Evolutionary conservation across 2,329 filamentous ascomycete genomes (phyloP), one percentile per base, ranked within the genome.

Genomic region (Calonectria naviculata): DNA sequence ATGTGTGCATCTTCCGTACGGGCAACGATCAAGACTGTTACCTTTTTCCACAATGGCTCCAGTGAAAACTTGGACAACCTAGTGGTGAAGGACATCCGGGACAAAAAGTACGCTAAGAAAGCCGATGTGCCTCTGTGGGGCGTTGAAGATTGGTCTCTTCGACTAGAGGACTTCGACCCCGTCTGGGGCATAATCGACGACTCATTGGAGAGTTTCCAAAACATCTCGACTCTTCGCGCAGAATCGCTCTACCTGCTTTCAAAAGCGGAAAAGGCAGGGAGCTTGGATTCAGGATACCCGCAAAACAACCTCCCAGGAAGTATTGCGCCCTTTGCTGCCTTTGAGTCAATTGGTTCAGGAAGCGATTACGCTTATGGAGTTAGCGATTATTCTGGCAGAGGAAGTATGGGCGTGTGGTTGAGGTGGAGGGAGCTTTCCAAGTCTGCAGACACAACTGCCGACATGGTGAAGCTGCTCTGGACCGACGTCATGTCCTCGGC

Each of bases 11-110:
- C 81, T 0, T 76, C 84, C 0, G 72, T 83, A 4, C 83, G 83
- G 60, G 86, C 86, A 3, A 82, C 80, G 1, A 80, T 89, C 67
- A 88, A 88, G 72, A 84, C 82, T 0, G 84, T 86, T 8, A 76
- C 77, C 0, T 87, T 89, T 71, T 71, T 76, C 2, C 82, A 79
- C 72, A 88, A 88, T 71, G 83, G 82, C 3, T 85, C 84, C 0
- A 67, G 36, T 5, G 73, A 79, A 15, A 79, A 75, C 8, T 70
- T 88, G 0, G 73, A 77, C 12, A 78, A 78, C 3, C 75, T 88
- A 0, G 73, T 72, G 2, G 78, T 87, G 3, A 73, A 73, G 2
- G 74, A 76, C 12, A 75, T 87, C 10, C 63, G 66, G 17, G 76
- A 82, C 2, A 87, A 87, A 71, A 62, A 61, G 4, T 86, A 86